Base-by-base conservation (phyloP, 1,284 basidiomycete genomes). In the Abortiporus biennis region DNA sequence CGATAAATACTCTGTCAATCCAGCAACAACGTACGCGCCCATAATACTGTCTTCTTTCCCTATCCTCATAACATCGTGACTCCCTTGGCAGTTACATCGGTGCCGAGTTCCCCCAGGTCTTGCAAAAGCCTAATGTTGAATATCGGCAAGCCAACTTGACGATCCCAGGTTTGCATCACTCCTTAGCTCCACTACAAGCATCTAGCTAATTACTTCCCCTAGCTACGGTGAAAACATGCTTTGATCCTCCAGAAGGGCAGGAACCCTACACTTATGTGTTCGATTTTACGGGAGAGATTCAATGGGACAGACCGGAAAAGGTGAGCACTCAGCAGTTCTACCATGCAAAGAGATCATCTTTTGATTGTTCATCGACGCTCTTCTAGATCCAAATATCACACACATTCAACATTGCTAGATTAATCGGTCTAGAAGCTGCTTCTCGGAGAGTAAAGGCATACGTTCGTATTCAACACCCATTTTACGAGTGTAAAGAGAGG, bases 71-170 rank as follows among this genome's bases (percentile, higher is more conserved):
- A 20, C 36, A 13, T 17, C 9, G 21, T 9, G 36, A 15, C 15
- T n/a, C 16, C 17, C 29, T 23, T 5, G 37, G 30, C 53, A 91
- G 88, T 25, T 92, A 92, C 63, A 71, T 92, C 49, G 90, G 91
- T 24, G 67, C 76, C 21, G 76, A 82, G 46, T 92, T 93, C 56
- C 76, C 79, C 31, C 68, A 79, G 37, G 66, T 89, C 19, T 69
- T 93, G 6, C 63, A 68, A 51, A 83, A 78, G 43, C 69, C 78
- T 4, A 64, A 74, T 44, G 78, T 90, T n/a, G 81, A 89, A 57
- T 93, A 94, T 59, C 76, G 76, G 40, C 91, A 94, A 59, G 78
- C 76, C 25, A 94, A 94, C 58, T 66, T 94, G 37, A 83, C 80
- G 17, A 73, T 86, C 42, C 64, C 79, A 27, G 56, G 86, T 88